phyloP scores from a whole-genome alignment of 1,284 basidiomycete genomes.

The Ganoderma sinense region DNA sequence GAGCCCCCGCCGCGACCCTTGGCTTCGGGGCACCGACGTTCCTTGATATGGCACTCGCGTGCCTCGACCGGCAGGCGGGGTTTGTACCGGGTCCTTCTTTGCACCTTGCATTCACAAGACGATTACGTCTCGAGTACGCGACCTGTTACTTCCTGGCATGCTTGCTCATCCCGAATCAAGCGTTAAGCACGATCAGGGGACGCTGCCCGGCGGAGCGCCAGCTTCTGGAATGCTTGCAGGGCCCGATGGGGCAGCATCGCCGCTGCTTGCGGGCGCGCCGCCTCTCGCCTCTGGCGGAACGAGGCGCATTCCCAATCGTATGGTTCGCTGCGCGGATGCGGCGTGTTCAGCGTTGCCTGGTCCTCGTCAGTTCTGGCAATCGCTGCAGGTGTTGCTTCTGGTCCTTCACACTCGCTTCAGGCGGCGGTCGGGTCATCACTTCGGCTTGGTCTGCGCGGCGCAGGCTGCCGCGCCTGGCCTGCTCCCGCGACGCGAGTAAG shows the following conservation, averaged over 20 bases:
- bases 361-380: not conserved
- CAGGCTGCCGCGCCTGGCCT: not conserved
- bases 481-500: not conserved
- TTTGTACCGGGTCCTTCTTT: conserved; percentile 12
- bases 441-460: not conserved
- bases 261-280: not conserved
- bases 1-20: conserved; percentile 2
- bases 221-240: not conserved
- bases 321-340: not conserved
- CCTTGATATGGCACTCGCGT: conserved; percentile 19
- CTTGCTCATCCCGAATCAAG: not conserved
- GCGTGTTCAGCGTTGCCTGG: not conserved
- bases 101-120: conserved; percentile 7
- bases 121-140: conserved; percentile 31
- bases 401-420: not conserved
- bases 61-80: conserved; percentile 10
- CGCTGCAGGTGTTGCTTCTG: not conserved
- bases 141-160: conserved; percentile 9
- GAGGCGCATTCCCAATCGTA: not conserved
- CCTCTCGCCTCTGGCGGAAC: not conserved
- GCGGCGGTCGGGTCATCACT: not conserved
- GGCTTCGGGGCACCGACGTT: conserved; percentile 10
- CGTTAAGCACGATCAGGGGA: not conserved
- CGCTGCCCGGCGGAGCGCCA: not conserved
- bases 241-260: not conserved